Percentiles rank a stretch among this genome's conserved stretches.
Evolutionary conservation across 2,329 filamentous ascomycete genomes (phyloP).

Genomic region (Hypoxylon sp.): DNA sequence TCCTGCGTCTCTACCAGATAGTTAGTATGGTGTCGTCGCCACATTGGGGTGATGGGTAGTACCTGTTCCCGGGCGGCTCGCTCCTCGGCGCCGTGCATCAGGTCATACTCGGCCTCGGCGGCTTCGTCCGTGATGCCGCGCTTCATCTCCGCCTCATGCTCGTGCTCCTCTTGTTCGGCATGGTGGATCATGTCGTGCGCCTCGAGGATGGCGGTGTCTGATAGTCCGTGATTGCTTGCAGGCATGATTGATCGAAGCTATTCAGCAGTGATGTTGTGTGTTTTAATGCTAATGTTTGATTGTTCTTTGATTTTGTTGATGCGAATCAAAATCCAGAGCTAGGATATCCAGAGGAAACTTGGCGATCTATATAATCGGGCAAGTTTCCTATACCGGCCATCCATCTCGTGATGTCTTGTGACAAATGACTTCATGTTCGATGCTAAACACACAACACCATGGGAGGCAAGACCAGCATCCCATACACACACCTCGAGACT

Average conservation of each 20-base stretch:
- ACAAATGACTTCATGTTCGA: slow-evolving; percentile 33
- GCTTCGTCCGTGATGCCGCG: slow-evolving; percentile 43
- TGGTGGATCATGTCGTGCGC: slow-evolving; percentile 47
- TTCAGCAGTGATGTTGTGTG: too few species aligned
- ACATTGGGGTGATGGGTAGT: too few species aligned
- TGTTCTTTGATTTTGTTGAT: slow-evolving; percentile 6
- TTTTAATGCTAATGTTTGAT: slow-evolving; percentile 4
- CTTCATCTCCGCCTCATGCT: slow-evolving; percentile 43
- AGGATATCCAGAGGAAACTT: neutral
- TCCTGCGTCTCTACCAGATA: slow-evolving; percentile 7
- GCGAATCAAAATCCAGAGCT: neutral
- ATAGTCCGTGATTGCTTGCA: slow-evolving; percentile 41
- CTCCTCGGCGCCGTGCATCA: slow-evolving; percentile 44
- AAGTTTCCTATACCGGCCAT: slow-evolving; percentile 8
- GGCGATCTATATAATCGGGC: slow-evolving; percentile 27
- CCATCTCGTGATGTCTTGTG: slow-evolving; percentile 32
- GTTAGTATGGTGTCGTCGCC: slow-evolving; percentile 4
- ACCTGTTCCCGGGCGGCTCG: slow-evolving; percentile 38
- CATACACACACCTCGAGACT: slow-evolving; percentile 21
- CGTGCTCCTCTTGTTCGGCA: slow-evolving; percentile 46
- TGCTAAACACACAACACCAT: slow-evolving; percentile 23
- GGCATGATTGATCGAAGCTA: slow-evolving; percentile 45
- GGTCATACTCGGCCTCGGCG: slow-evolving; percentile 43
- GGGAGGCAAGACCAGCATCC: slow-evolving; percentile 25
- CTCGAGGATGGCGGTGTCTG: slow-evolving; percentile 37